phyloP scores from a whole-genome alignment of 2,329 filamentous ascomycete genomes.

The Pestalotiopsis sp. region DNA sequence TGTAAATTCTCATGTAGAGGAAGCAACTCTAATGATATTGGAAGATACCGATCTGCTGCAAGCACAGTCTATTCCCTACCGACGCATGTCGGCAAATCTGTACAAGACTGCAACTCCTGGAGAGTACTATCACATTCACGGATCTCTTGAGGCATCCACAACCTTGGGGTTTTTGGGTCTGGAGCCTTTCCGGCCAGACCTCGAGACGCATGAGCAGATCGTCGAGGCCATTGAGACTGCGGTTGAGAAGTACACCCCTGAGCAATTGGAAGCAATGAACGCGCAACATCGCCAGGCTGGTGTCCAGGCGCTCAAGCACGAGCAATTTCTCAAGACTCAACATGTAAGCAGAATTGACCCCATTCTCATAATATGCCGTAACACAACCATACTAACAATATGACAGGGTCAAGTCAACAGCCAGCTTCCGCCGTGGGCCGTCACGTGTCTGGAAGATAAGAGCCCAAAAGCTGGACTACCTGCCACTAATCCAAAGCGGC shows the following conservation, averaged over 20 bases:
- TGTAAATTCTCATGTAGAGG: neutral
- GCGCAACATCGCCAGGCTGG: slow-evolving; percentile 60
- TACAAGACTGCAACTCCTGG: slow-evolving; percentile 68
- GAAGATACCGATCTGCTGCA: slow-evolving; percentile 71
- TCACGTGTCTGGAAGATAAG: slow-evolving; percentile 51
- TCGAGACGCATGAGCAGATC: slow-evolving; percentile 61
- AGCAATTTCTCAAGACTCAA: slow-evolving; percentile 59
- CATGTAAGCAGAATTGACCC: slow-evolving; percentile 37
- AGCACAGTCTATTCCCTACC: slow-evolving; percentile 72
- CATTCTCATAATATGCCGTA: neutral
- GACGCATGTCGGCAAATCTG: slow-evolving; percentile 72
- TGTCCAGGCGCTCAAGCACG: slow-evolving; percentile 58
- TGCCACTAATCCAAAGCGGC: slow-evolving; percentile 18
- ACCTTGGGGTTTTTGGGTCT: slow-evolving; percentile 73
- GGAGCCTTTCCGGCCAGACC: slow-evolving; percentile 60
- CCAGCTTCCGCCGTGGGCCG: slow-evolving; percentile 46
- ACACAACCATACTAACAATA: neutral
- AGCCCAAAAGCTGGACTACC: slow-evolving; percentile 50
- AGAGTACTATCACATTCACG: slow-evolving; percentile 75
- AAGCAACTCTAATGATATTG: neutral
- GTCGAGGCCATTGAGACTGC: slow-evolving; percentile 61
- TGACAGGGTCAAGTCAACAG: slow-evolving; percentile 37
- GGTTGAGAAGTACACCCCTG: slow-evolving; percentile 55
- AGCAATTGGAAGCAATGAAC: slow-evolving; percentile 63
- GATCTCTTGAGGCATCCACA: slow-evolving; percentile 71